Evolutionary conservation across 169 alveolate genomes (phyloP), one percentile per base, ranked within the genome.

Genomic region (Neospora caninum): DNA sequence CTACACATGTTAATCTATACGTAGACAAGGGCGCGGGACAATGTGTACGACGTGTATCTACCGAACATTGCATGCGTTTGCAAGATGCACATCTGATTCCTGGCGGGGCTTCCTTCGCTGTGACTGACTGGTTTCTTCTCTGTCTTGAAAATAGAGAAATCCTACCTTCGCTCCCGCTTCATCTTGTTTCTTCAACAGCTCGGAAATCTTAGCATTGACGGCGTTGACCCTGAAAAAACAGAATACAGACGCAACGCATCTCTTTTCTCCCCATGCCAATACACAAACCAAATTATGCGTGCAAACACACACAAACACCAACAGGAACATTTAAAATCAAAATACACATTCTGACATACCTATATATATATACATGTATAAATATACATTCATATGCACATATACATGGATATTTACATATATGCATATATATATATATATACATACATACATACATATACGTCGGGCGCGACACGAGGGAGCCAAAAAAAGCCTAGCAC

Each of bases 151-250:
- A 80, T 16, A 34, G 53, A 80, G 88, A 80, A 25, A 83, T 10
- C 86, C 88, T 67, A 91, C 97, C 95, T 95, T 96, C 58, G 92
- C 91, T 31, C 97, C 96, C 7, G 97, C 97, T 64, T 95, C 96
- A 67, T 96, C 96, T 43, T 94, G 96, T 83, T 95, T 95, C 91
- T 96, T 95, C 43, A 95, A 88, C 36, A 96, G 92, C 80, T 95
- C 96, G 49, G 95, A 95, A 39, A 95, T 96, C 83, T 96, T 95
- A 36, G 94, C 93, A 42, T 94, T 95, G 84, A 96, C 94, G 53
- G 96, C 80, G 73, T 96, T 95, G 53, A 95, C 94, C 86, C 95
- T 92, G 80, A 43, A n/a, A 7, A 42, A 82, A n/a, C 18, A 16
- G 34, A 64, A 82, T 6, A 39, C 2, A 22, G 41, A 80, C 1